Evolutionary conservation across 345 rosid species (phyloP), one percentile per base, ranked within the genome.

Genomic region (Moricandia moricandioides): DNA sequence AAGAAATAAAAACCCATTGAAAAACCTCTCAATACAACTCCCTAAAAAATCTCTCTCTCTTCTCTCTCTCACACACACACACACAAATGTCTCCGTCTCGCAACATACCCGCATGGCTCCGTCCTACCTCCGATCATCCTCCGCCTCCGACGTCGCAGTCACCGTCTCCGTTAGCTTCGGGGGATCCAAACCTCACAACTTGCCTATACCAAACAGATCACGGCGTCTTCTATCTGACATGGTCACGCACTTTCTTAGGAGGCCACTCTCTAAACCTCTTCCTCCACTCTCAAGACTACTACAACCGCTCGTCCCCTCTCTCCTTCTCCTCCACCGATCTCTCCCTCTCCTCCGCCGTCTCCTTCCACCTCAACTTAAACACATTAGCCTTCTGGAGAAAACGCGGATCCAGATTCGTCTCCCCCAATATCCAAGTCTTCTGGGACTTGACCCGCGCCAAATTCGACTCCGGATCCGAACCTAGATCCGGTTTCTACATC

Each of bases 401-500:
- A 71, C 81, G 81, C 9, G 99, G 99, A 57, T 86, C 88, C 79
- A 90, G 83, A 66, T 86, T 67, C 52, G 79, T 92, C 12, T 16
- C 74, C 0, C 78, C 87, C 0, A 74, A 73, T 64, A 67, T 87
- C 65, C 88, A 82, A 45, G 78, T 95, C 79, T 87, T 81, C 13
- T 95, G 97, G 97, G 97, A 95, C 71, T 82, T 95, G 4, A 81
- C 96, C 6, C 71, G 83, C 18, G 97, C 93, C 18, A 88, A 82
- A 75, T 92, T 92, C 78, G 92, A 93, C 67, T 84, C 92, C 43
- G 90, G 97, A 3, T 88, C 97, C 17, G 98, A 92, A 60, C 94
- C 99, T 8, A 72, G 78, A 18, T 89, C 97, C 16, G 92, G 94
- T 8, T 92, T 87, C 81, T 95, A 83, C 86, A 62, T 95, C 65